phyloP scores from a whole-genome alignment of 1,284 basidiomycete species.

The Quambalaria eucalypti region DNA sequence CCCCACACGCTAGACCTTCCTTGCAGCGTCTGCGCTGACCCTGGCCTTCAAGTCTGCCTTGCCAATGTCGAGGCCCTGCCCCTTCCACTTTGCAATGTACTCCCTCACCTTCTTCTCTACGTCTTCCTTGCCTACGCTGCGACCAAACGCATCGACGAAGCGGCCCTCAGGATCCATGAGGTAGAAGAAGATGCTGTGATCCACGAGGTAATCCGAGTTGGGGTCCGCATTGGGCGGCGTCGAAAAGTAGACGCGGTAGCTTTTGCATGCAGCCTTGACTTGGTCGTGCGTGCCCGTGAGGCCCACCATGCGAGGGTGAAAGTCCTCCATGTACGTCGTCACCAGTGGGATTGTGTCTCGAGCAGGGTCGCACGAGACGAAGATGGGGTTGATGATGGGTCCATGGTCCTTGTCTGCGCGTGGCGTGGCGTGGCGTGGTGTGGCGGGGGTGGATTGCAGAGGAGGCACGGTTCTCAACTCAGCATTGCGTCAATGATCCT shows the following conservation, averaged over 20 bases:
- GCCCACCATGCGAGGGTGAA: constrained; percentile 82
- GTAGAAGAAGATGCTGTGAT: constrained; percentile 78
- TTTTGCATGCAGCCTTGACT: constrained; percentile 81
- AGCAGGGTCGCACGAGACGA: constrained; percentile 92
- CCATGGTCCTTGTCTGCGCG: constrained; percentile 10
- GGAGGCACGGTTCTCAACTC: constrained; percentile 25
- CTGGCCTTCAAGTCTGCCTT: constrained; percentile 58
- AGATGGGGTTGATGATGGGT: constrained; percentile 58
- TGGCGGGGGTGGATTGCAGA: too few relatives aligned
- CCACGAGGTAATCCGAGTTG: constrained; percentile 77
- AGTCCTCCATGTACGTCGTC: constrained; percentile 53
- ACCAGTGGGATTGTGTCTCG: constrained; percentile 64
- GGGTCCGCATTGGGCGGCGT: constrained; percentile 75
- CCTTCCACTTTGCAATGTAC: constrained; percentile 53
- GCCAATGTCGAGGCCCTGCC: constrained; percentile 23
- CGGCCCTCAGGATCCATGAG: constrained; percentile 73
- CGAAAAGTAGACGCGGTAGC: constrained; percentile 90
- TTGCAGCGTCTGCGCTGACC: constrained; percentile 70
- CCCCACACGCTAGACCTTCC: too few relatives aligned
- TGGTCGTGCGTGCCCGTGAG: constrained; percentile 77
- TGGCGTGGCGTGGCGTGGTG: too few relatives aligned
- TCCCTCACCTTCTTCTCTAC: constrained; percentile 55
- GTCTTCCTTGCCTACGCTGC: constrained; percentile 64
- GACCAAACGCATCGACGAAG: constrained; percentile 95
- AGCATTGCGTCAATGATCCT: constrained; percentile 46